These are phyloP conservation scores for Pisolithus tinctorius DNA, from an alignment of 768 basidiomycete species.

Conservation along the genomic window DNA sequence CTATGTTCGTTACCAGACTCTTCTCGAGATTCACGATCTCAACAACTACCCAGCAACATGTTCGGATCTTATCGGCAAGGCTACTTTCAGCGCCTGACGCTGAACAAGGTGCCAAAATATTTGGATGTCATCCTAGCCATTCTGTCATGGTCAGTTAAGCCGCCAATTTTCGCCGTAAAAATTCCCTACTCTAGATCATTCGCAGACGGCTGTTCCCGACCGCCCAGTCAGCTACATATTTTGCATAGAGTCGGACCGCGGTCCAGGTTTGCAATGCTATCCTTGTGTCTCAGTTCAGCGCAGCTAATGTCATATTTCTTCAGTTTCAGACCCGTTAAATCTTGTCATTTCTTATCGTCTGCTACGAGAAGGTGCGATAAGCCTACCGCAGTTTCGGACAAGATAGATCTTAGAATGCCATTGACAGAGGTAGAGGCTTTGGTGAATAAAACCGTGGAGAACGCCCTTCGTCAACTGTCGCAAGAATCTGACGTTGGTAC, in stretches of 20 bases:
- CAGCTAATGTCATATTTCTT: background rate
- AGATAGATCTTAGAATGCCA: background rate
- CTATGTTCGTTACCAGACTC: constrained; percentile 41
- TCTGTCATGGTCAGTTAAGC: constrained; percentile 40
- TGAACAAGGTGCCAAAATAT: constrained; percentile 46
- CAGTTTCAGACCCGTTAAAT: constrained; percentile 57
- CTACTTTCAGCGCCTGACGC: constrained; percentile 41
- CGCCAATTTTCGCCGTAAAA: background rate
- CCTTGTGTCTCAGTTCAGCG: constrained; percentile 2
- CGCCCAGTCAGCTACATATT: constrained; percentile 80
- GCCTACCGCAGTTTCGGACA: background rate
- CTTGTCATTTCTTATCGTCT: constrained; percentile 71
- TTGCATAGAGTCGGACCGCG: constrained; percentile 57
- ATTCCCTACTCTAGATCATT: background rate
- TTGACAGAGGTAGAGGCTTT: constrained; percentile 60
- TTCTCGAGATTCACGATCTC: constrained; percentile 91
- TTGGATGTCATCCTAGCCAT: constrained; percentile 40
- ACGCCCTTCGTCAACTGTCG: constrained; percentile 32
- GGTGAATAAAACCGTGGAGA: constrained; percentile 44
- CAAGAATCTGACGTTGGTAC: constrained; percentile 32
- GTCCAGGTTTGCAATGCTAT: constrained; percentile 41
- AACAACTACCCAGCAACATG: constrained; percentile 66
- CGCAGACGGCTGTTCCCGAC: constrained; percentile 69
- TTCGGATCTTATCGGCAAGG: constrained; percentile 63
- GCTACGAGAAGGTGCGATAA: constrained; percentile 66